phyloP scores from a whole-genome alignment of 768 basidiomycete species.

The Trametes cingulata region DNA sequence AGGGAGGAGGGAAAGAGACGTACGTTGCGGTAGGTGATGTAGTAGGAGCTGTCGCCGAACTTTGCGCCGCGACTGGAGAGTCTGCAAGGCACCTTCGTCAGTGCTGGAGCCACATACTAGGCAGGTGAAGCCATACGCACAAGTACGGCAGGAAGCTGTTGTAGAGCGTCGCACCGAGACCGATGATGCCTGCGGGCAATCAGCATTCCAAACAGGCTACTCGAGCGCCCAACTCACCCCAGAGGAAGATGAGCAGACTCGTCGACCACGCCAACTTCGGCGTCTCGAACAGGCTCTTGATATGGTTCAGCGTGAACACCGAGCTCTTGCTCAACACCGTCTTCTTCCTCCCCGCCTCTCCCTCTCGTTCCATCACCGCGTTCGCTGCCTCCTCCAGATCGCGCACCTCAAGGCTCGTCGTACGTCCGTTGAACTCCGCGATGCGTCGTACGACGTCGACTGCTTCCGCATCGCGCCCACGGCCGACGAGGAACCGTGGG shows the following conservation, averaged over 20 bases:
- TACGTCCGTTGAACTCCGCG: slow-evolving; percentile 51
- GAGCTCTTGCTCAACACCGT: slow-evolving; percentile 43
- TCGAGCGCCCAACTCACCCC: slow-evolving; percentile 36
- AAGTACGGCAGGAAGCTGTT: slow-evolving; percentile 41
- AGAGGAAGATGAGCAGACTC: slow-evolving; percentile 49
- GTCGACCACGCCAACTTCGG: slow-evolving; percentile 67
- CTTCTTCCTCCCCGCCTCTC: slow-evolving; percentile 1
- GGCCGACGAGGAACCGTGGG: slow-evolving; percentile 57
- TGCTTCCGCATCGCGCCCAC: slow-evolving; percentile 53
- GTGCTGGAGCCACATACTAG: background rate
- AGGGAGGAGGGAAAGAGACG: slow-evolving; percentile 7
- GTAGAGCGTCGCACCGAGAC: slow-evolving; percentile 38
- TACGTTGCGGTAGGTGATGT: slow-evolving; percentile 40
- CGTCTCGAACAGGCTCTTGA: slow-evolving; percentile 64
- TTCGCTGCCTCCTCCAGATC: slow-evolving; percentile 41
- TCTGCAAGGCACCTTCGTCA: slow-evolving; percentile 18
- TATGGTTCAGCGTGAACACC: slow-evolving; percentile 42
- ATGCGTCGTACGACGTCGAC: slow-evolving; percentile 48
- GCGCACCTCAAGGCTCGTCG: slow-evolving; percentile 44
- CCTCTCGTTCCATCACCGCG: slow-evolving; percentile 19
- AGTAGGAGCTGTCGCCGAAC: slow-evolving; percentile 38
- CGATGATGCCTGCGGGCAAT: slow-evolving; percentile 32
- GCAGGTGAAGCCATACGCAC: slow-evolving; percentile 19
- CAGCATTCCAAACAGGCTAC: background rate
- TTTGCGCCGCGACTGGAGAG: slow-evolving; percentile 37